Percentiles rank a stretch among this genome's conserved stretches.
phyloP scores from a whole-genome alignment of 192 early-diverging fungal genomes.

The Spizellomyces punctatus region DNA sequence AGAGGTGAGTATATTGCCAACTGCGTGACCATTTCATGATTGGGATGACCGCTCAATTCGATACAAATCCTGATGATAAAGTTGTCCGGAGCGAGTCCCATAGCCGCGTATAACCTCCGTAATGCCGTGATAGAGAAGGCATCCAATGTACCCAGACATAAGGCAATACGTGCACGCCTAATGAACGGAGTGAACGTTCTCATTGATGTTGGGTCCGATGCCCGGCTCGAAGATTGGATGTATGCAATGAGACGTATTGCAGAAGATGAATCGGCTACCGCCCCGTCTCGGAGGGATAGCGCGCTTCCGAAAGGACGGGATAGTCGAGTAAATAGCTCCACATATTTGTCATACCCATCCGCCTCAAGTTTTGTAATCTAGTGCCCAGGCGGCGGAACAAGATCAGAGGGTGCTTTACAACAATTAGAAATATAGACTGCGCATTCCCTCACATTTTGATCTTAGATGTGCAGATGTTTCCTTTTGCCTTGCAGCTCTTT shows the following conservation, averaged over 20 bases:
- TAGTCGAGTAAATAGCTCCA: background rate
- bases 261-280: background rate
- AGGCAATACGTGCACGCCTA: background rate
- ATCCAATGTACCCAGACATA: background rate
- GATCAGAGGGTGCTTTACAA: no score
- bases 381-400: no score
- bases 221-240: background rate
- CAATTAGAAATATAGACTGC: no score
- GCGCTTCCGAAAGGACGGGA: background rate
- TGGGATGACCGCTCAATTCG: no score
- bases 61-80: no score
- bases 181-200: constrained; percentile 6
- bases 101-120: background rate
- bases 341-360: constrained; percentile 2
- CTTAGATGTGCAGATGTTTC: no score
- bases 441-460: no score
- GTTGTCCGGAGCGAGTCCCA: background rate
- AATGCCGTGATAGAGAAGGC: constrained; percentile 4
- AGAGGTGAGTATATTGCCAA: background rate
- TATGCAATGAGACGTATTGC: background rate
- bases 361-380: constrained; percentile 2
- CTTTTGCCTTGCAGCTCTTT: no score
- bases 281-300: background rate
- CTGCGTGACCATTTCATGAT: background rate
- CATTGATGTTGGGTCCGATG: background rate